Evolutionary conservation across 257 asterid genomes (phyloP).

Genomic region (Coffea eugenioides): DNA sequence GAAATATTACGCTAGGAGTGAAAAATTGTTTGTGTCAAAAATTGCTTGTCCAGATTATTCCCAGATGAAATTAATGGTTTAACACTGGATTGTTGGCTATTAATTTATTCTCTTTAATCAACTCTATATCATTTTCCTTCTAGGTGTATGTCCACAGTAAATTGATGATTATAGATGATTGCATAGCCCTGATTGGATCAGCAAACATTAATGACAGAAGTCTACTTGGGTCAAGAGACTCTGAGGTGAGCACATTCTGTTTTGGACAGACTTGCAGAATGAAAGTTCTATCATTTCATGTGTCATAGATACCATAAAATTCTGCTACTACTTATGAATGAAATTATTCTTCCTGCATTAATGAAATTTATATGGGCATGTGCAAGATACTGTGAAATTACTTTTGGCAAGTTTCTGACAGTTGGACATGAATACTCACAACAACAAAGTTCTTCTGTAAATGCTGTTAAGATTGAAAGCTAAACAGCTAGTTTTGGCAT

Average conservation of each 20-base stretch:
- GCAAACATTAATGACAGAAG: conserved; percentile 93
- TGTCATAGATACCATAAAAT: neutral
- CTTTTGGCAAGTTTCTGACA: neutral
- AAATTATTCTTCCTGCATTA: neutral
- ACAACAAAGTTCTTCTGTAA: neutral
- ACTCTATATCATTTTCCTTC: neutral
- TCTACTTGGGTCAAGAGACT: conserved; percentile 94
- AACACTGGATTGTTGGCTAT: neutral
- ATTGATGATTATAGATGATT: conserved; percentile 88
- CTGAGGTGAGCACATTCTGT: conserved; percentile 63
- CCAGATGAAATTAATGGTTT: neutral
- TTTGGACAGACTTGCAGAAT: neutral
- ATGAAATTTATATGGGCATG: neutral
- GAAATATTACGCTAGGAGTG: neutral
- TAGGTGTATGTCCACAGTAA: conserved; percentile 97
- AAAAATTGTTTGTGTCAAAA: neutral
- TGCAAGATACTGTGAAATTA: neutral
- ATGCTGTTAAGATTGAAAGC: neutral
- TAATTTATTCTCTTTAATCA: neutral
- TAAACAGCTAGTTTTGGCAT: neutral
- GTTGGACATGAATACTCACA: neutral
- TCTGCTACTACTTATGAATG: neutral
- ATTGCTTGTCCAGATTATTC: neutral
- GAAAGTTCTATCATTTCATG: neutral
- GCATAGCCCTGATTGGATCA: conserved; percentile 69